phyloP scores from a whole-genome alignment of 2,329 filamentous ascomycete species.

The Fusarium nygamai region DNA sequence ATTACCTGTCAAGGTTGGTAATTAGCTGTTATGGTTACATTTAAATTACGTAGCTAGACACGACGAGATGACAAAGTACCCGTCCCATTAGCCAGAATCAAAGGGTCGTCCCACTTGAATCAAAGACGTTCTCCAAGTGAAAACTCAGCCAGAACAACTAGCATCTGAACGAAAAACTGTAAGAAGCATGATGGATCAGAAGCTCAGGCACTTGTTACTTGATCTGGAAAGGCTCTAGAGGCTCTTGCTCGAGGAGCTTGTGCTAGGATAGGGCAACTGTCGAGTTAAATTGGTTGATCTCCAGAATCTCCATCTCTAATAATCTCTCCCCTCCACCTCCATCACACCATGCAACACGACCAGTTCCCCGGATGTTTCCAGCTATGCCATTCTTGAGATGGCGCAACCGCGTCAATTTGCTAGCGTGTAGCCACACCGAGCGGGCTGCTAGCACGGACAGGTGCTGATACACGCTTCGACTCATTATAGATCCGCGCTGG shows the following conservation, averaged over 20 bases:
- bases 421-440: conserved; percentile 12
- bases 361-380: conserved; percentile 28
- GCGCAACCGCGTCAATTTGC: conserved; percentile 17
- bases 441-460: conserved; percentile 28
- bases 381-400: conserved; percentile 17
- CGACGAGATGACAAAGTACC: background rate
- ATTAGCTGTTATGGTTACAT: background rate
- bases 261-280: background rate
- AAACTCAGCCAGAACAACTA: background rate
- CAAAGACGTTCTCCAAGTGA: too few relatives aligned
- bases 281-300: conserved; percentile 7
- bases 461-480: conserved; percentile 39
- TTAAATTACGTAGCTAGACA: background rate
- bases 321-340: conserved; percentile 9
- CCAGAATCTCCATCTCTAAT: conserved; percentile 21
- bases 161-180: background rate
- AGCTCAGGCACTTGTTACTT: background rate
- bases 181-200: background rate
- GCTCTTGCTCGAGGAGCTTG: background rate
- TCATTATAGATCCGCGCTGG: conserved; percentile 39
- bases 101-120: background rate
- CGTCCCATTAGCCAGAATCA: background rate
- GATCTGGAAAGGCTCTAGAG: background rate
- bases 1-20: background rate
- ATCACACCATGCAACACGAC: conserved; percentile 1